Percentiles rank a stretch among this genome's conserved stretches.
These are phyloP conservation scores for Podospora fimiseda DNA, from an alignment of 495 filamentous ascomycete genomes.

Conservation along the genomic window DNA sequence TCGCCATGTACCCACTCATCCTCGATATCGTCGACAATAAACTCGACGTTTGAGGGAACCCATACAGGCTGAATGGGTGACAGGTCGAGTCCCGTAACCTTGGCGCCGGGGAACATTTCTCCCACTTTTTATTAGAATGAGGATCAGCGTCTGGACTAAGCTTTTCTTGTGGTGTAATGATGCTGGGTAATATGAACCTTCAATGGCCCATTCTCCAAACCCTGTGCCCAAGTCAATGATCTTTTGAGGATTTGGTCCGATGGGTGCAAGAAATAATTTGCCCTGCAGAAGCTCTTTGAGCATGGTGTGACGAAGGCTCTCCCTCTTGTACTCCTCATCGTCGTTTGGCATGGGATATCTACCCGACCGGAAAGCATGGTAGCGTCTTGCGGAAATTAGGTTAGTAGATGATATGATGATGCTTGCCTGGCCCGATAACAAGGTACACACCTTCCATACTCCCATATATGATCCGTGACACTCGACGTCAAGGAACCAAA, in stretches of 20 bases:
- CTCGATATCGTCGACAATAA: slow-evolving; percentile 57
- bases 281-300: slow-evolving; percentile 52
- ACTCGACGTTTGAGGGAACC: slow-evolving; percentile 51
- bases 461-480: slow-evolving; percentile 29
- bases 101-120: slow-evolving; percentile 48
- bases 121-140: slow-evolving; percentile 35
- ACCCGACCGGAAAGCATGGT: slow-evolving; percentile 29
- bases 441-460: slow-evolving; percentile 28
- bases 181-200: slow-evolving; percentile 41
- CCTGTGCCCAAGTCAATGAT: slow-evolving; percentile 67
- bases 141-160: background rate
- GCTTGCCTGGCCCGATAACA: background rate
- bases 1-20: slow-evolving; percentile 44
- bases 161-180: slow-evolving; percentile 6
- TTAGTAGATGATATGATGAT: background rate
- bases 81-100: slow-evolving; percentile 58
- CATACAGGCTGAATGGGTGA: slow-evolving; percentile 54
- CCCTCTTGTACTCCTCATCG: slow-evolving; percentile 31
- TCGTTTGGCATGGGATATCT: slow-evolving; percentile 35
- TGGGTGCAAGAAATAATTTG: slow-evolving; percentile 54
- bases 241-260: slow-evolving; percentile 48
- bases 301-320: slow-evolving; percentile 52
- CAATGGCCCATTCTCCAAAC: slow-evolving; percentile 56
- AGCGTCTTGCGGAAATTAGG: slow-evolving; percentile 16
- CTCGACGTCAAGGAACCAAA: slow-evolving; percentile 31